Base-by-base conservation (phyloP, 106 monocot genomes). In the Alisma plantagoaquatica region DNA sequence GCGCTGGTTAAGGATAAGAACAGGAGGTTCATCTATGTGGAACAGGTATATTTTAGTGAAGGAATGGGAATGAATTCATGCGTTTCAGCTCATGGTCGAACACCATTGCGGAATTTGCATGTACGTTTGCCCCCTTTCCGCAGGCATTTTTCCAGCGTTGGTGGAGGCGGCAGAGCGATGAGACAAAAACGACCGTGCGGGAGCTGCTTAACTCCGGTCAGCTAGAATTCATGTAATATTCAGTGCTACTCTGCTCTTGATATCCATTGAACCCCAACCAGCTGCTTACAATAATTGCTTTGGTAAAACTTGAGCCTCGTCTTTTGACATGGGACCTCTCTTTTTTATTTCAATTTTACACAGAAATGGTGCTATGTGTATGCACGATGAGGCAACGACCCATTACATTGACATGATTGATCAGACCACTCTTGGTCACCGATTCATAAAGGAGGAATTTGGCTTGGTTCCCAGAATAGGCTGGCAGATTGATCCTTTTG, bases 401-500 rank as follows among this genome's bases (percentile, higher is more conserved):
- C 90, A 85, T 59, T 98, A 90, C 74, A 82, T 98, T 57, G 98
- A 98, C 67, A 98, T 98, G 90, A 90, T 98, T 31, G 98, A 98
- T 64, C 98, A 98, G 70, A 98, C 98, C 7, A 86, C 98, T 4
- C 71, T 98, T 6, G 98, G 98, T 20, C 98, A 90, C 25, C 73
- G 71, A 15, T 85, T 90, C 56, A 76, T 98, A 51, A 82, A 79
- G 73, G 44, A 98, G 52, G 76, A 90, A 43, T 98, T 98, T 62
- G 69, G 71, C 66, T 60, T 69, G 49, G 80, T 55, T 50, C 98
- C 98, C 4, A 75, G 98, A 51, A 86, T 86, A 28, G 98, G 90
- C 17, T 98, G 98, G 98, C 98, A 98, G 66, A 98, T 98, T 64
- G 98, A 98, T 67, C 98, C 98, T 1, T 98, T 98, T 77, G 98